Evolutionary conservation across 2,329 filamentous ascomycete species (phyloP).

Genomic region (Leptographium procerum): DNA sequence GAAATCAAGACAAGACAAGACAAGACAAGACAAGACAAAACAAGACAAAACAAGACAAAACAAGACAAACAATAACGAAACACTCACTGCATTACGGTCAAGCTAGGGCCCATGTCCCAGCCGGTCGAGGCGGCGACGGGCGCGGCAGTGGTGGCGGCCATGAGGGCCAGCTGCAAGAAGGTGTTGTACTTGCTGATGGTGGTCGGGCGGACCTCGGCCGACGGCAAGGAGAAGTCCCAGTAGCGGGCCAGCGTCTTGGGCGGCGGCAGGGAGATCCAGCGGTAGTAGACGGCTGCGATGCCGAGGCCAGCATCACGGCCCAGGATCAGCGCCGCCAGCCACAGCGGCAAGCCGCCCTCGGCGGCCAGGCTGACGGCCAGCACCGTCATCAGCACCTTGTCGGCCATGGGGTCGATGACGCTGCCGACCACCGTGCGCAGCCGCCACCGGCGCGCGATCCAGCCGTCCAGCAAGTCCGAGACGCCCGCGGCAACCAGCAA

Average conservation of each 20-base stretch:
- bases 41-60: constrained; percentile 20
- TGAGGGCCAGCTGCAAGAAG: constrained; percentile 74
- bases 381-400: constrained; percentile 93
- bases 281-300: constrained; percentile 84
- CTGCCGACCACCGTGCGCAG: constrained; percentile 89
- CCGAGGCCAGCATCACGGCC: constrained; percentile 77
- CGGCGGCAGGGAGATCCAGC: constrained; percentile 84
- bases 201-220: constrained; percentile 73
- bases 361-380: constrained; percentile 74
- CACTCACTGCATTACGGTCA: constrained; percentile 55
- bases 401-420: constrained; percentile 91
- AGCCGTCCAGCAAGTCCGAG: constrained; percentile 88
- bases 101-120: constrained; percentile 40
- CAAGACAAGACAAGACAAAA: constrained; percentile 25
- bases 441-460: constrained; percentile 80
- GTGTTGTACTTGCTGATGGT: constrained; percentile 89
- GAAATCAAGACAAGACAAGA: constrained; percentile 13
- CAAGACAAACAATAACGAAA: too few species aligned
- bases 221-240: constrained; percentile 93
- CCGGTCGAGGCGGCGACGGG: constrained; percentile 38
- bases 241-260: constrained; percentile 89
- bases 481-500: constrained; percentile 89
- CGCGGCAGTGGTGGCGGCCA: constrained; percentile 72
- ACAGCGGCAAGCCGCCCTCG: constrained; percentile 75
- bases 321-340: constrained; percentile 81